Conservation (phyloP, 768 basidiomycete species). For the Mycena polygramma region DNA sequence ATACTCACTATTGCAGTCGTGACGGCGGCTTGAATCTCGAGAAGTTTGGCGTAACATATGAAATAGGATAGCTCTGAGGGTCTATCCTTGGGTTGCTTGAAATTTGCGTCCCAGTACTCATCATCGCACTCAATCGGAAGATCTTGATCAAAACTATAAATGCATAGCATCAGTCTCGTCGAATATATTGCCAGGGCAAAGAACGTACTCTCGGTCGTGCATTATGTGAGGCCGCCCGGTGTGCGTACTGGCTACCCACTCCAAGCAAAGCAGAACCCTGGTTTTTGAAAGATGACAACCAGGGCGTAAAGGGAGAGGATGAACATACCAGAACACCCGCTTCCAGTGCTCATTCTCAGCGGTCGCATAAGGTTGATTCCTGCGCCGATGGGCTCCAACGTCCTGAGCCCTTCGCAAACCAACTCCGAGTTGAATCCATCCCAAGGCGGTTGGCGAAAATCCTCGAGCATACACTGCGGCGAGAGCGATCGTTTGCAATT, state of each 20-base stretch:
- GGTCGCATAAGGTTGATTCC: constrained; percentile 47
- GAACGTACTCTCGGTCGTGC: constrained; percentile 68
- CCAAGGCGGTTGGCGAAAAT: constrained; percentile 56
- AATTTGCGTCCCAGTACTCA: constrained; percentile 70
- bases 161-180: neutral
- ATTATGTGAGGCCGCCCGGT: constrained; percentile 71
- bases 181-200: neutral
- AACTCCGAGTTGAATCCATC: constrained; percentile 72
- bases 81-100: constrained; percentile 67
- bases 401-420: constrained; percentile 72
- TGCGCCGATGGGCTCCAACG: constrained; percentile 65
- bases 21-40: constrained; percentile 64
- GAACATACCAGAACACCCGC: constrained; percentile 58
- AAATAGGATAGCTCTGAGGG: constrained; percentile 63
- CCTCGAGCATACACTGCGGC: constrained; percentile 58
- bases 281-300: neutral
- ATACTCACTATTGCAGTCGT: constrained; percentile 63
- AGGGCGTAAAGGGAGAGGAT: neutral
- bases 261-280: constrained; percentile 41
- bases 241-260: constrained; percentile 45
- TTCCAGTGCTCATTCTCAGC: constrained; percentile 75
- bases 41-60: constrained; percentile 59
- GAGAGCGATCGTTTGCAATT: constrained; percentile 33
- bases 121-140: constrained; percentile 75
- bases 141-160: constrained; percentile 68